A percentile compares a stretch with the other conserved stretches of the same genome.
Conservation (phyloP, 805 yeast species). For the Middelhovenomyces tepae region DNA sequence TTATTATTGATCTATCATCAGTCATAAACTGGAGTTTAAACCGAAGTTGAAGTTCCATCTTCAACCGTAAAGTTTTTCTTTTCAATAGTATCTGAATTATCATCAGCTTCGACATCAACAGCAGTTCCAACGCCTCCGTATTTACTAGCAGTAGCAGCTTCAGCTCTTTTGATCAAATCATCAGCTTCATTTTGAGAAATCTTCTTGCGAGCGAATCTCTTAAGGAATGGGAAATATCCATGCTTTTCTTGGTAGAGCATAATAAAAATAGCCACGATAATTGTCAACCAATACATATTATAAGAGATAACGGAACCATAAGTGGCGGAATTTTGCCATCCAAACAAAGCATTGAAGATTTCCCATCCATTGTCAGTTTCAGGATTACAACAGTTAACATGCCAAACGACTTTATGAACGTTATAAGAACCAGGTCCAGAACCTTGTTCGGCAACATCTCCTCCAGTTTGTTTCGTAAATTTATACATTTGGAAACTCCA, state of each 20-base stretch:
- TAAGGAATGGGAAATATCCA: constrained; percentile 65
- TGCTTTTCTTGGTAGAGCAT: constrained; percentile 77
- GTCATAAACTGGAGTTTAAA: too few relatives aligned
- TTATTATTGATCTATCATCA: too few relatives aligned
- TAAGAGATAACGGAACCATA: constrained; percentile 85
- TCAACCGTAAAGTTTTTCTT: constrained; percentile 1
- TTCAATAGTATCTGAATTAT: constrained; percentile 1
- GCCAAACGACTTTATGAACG: constrained; percentile 76
- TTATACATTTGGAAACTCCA: constrained; percentile 76
- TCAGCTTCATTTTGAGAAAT: constrained; percentile 29
- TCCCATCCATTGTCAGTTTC: constrained; percentile 93
- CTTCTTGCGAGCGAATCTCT: constrained; percentile 19
- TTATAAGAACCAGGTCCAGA: constrained; percentile 94
- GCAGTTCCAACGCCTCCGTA: background rate
- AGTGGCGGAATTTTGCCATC: constrained; percentile 97
- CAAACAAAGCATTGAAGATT: constrained; percentile 85
- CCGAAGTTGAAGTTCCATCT: background rate
- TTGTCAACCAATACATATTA: constrained; percentile 76
- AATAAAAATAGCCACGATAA: constrained; percentile 45
- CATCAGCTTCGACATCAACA: background rate
- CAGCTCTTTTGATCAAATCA: constrained; percentile 11
- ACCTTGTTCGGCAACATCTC: constrained; percentile 91
- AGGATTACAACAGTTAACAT: constrained; percentile 96
- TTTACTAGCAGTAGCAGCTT: background rate
- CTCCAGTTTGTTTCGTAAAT: constrained; percentile 66